Conservation (phyloP, 2,329 filamentous ascomycete genomes). For the Chaetomium olivaceum region DNA sequence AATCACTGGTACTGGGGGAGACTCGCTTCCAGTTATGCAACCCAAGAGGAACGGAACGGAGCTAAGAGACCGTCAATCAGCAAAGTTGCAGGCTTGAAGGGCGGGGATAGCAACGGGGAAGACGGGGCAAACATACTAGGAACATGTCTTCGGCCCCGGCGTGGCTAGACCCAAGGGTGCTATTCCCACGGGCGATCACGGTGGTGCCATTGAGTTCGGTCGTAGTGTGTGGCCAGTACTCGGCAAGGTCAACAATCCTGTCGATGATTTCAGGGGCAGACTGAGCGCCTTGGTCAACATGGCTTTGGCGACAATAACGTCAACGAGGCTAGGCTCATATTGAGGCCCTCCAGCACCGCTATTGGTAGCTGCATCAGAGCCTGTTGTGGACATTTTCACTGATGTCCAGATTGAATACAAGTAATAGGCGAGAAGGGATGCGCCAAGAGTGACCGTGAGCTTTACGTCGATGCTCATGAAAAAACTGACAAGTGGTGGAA, state of each 20-base stretch:
- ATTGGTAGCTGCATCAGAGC: background rate
- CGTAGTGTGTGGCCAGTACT: conserved; percentile 61
- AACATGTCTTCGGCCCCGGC: conserved; percentile 41
- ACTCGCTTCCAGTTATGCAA: conserved; percentile 37
- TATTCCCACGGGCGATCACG: conserved; percentile 27
- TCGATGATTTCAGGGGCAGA: conserved; percentile 60
- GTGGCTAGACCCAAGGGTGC: background rate
- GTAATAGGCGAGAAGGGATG: background rate
- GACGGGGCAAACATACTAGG: conserved; percentile 37
- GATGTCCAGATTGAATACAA: background rate
- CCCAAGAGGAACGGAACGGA: conserved; percentile 46
- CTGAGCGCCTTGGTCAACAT: conserved; percentile 47
- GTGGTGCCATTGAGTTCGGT: conserved; percentile 29
- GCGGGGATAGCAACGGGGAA: background rate
- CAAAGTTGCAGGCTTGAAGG: background rate
- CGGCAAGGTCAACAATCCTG: conserved; percentile 57
- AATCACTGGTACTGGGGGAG: conserved; percentile 29
- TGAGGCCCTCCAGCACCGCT: background rate
- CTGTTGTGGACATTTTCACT: background rate
- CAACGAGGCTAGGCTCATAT: conserved; percentile 45
- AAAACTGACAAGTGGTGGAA: background rate
- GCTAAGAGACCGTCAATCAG: conserved; percentile 34
- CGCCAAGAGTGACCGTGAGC: background rate
- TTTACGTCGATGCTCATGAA: background rate
- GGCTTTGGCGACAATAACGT: conserved; percentile 52